Evolutionary conservation across 2,329 filamentous ascomycete genomes (phyloP).

Genomic region (Apiospora sp.): DNA sequence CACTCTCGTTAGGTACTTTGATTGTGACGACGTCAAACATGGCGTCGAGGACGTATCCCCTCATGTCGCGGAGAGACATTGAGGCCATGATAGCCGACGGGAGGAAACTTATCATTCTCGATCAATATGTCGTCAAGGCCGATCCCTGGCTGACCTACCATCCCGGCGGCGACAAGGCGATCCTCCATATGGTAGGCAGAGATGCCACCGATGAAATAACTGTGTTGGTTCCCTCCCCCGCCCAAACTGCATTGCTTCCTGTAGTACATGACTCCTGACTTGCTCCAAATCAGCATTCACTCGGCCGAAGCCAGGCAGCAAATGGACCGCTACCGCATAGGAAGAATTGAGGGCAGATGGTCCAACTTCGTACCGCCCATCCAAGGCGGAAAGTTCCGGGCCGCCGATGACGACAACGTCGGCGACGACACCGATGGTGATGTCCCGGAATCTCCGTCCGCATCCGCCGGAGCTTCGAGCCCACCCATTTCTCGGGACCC

Average conservation of each 20-base stretch:
- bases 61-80: conserved; percentile 70
- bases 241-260: conserved; percentile 1
- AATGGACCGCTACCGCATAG: conserved; percentile 87
- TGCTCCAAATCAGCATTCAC: conserved; percentile 72
- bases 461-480: conserved; percentile 48
- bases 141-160: conserved; percentile 66
- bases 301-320: conserved; percentile 76
- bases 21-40: background rate
- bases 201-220: conserved; percentile 74
- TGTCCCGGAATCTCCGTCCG: conserved; percentile 34
- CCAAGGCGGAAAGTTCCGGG: conserved; percentile 82
- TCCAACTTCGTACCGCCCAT: conserved; percentile 89
- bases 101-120: conserved; percentile 79
- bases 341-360: conserved; percentile 83
- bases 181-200: conserved; percentile 67
- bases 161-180: conserved; percentile 66
- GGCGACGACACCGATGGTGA: conserved; percentile 41
- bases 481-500: conserved; percentile 60
- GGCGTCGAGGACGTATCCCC: conserved; percentile 46
- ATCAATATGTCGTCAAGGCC: conserved; percentile 83
- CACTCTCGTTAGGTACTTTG: background rate
- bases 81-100: conserved; percentile 87
- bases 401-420: conserved; percentile 47
- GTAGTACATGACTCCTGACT: conserved; percentile 27
- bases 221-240: conserved; percentile 66